These are phyloP conservation scores for Colletotrichum plurivorum DNA, from an alignment of 2,329 filamentous ascomycete genomes.

Conservation along the genomic window DNA sequence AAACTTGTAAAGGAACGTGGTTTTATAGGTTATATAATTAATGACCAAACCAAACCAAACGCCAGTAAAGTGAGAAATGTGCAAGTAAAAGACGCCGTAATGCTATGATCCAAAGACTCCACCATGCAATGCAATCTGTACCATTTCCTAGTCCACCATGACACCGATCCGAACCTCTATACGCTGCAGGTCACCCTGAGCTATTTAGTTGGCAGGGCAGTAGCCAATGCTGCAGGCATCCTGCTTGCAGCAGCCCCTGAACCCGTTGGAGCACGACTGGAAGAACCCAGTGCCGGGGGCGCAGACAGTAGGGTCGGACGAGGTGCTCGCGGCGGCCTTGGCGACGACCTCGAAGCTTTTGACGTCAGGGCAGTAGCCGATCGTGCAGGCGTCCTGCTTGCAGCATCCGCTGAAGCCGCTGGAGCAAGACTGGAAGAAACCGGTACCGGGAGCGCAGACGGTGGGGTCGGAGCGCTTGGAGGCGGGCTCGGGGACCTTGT, in stretches of 20 bases:
- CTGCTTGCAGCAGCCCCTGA: conserved; percentile 33
- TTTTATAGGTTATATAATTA: conserved; percentile 7
- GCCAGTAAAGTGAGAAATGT: background rate
- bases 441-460: conserved; percentile 27
- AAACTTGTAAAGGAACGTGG: conserved; percentile 12
- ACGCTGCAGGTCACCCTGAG: background rate
- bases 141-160: background rate
- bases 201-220: conserved; percentile 17
- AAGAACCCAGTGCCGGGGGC: conserved; percentile 33
- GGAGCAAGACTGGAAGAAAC: conserved; percentile 34
- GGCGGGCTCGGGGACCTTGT: background rate
- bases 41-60: conserved; percentile 1
- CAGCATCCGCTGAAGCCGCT: conserved; percentile 35
- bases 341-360: conserved; percentile 27
- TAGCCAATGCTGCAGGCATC: conserved; percentile 36
- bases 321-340: conserved; percentile 10
- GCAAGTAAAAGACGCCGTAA: conserved; percentile 8
- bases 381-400: conserved; percentile 31
- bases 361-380: conserved; percentile 34
- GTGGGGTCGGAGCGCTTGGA: conserved; percentile 4
- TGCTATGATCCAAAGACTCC: conserved; percentile 24
- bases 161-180: too few relatives aligned
- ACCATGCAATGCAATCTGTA: conserved; percentile 8
- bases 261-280: conserved; percentile 36
- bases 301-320: conserved; percentile 30